Evolutionary conservation across 352 stramenopile genomes (phyloP).

Genomic region (Stephanocyclus meneghinianus): DNA sequence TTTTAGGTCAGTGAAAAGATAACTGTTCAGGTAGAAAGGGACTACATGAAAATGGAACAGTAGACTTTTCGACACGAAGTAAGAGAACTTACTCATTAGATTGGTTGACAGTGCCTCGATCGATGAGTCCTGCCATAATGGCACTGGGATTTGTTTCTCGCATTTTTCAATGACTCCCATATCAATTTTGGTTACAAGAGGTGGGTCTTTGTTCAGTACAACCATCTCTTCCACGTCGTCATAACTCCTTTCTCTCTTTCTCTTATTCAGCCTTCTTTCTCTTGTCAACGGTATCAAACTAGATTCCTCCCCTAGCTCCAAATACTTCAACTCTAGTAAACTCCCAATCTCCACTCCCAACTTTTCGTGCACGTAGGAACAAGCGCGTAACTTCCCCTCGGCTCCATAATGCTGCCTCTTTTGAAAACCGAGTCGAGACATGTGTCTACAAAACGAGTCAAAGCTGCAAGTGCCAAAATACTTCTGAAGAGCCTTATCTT

Average conservation of each 20-base stretch:
- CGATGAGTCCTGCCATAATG: neutral
- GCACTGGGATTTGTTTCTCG: neutral
- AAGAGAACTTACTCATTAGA: neutral
- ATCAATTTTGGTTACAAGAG: neutral
- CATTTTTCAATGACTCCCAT: neutral
- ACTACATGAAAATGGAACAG: neutral
- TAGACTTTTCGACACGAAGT: neutral
- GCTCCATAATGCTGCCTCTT: slow-evolving; percentile 60
- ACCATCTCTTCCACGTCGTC: neutral
- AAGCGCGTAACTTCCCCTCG: slow-evolving; percentile 81
- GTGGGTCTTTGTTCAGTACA: neutral
- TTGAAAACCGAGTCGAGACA: slow-evolving; percentile 84
- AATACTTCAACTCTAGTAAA: slow-evolving; percentile 7
- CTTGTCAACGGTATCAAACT: slow-evolving; percentile 1
- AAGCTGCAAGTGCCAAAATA: slow-evolving; percentile 81
- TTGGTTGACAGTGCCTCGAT: neutral
- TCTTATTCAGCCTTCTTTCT: slow-evolving; percentile 2
- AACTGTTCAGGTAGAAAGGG: neutral
- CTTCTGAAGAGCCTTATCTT: slow-evolving; percentile 50
- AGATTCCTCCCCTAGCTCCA: neutral
- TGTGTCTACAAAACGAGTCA: slow-evolving; percentile 70
- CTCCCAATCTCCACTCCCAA: slow-evolving; percentile 14
- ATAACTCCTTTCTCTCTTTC: slow-evolving; percentile 1
- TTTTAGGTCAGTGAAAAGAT: neutral
- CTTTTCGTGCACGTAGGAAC: slow-evolving; percentile 50